These are phyloP conservation scores for Cenococcum geophilum DNA, from an alignment of 495 filamentous ascomycete species.

Conservation along the genomic window DNA sequence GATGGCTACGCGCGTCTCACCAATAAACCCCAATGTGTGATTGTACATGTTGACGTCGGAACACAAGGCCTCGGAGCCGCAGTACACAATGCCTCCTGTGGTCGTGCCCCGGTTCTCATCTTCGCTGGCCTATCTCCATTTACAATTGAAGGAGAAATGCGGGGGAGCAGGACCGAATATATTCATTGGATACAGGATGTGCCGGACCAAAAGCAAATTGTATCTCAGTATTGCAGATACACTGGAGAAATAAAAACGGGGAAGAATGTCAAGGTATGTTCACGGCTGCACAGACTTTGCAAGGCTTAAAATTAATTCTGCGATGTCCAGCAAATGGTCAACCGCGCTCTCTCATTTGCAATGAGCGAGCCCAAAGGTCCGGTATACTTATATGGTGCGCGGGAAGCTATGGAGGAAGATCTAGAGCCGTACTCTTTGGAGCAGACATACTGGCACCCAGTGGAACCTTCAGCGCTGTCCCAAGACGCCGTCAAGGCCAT, in stretches of 20 bases:
- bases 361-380: constrained; percentile 75
- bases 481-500: constrained; percentile 59
- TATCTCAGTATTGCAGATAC: constrained; percentile 93
- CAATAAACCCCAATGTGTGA: constrained; percentile 79
- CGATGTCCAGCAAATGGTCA: constrained; percentile 65
- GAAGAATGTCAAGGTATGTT: constrained; percentile 67
- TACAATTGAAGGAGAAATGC: constrained; percentile 84
- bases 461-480: constrained; percentile 70
- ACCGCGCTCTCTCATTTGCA: constrained; percentile 82
- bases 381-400: constrained; percentile 75
- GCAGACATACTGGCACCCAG: constrained; percentile 67
- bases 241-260: constrained; percentile 84
- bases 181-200: constrained; percentile 99
- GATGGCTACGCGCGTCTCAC: constrained; percentile 90
- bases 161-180: constrained; percentile 84
- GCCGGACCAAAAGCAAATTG: constrained; percentile 87
- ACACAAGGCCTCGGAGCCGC: constrained; percentile 89
- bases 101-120: constrained; percentile 79
- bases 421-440: constrained; percentile 71
- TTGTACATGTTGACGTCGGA: constrained; percentile 94
- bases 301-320: not conserved
- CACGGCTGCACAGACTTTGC: not conserved
- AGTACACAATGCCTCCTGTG: constrained; percentile 84
- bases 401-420: constrained; percentile 91
- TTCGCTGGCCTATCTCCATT: constrained; percentile 88